Evolutionary conservation across 495 filamentous ascomycete species (phyloP), one percentile per base, ranked within the genome.

Genomic region (Trichoderma orchidacearum): DNA sequence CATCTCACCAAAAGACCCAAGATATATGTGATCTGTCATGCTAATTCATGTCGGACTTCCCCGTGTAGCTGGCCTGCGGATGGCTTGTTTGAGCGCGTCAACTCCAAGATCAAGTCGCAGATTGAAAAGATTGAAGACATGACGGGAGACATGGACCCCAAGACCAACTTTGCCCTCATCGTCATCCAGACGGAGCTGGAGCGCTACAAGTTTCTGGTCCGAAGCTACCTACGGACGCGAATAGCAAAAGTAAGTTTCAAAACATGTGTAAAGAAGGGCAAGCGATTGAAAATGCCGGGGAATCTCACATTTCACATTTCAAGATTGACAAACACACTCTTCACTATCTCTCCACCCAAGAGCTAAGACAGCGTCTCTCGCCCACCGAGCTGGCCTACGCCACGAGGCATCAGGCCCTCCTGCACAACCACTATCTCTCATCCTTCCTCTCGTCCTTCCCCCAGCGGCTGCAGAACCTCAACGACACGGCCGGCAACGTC

Each of bases 181-280:
- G 85, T 98, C 59, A 83, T 96, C 56, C 93, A 98, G 75, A 97
- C 94, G 27, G 93, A 98, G 75, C 82, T 97, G 52, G 87, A 95
- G 68, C 76, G 93, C 35, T 92, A 85, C 68, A 95, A 95, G 74
- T 97, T 86, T 65, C 75, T 97, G 32, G 76, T 96, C 32, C 82
- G 93, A 57, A 85, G 83, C n/a, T 85, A 89, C 58, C 75, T 97
- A 38, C 80, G 93, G 51, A 80, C 85, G n/a, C 77, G 93, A 29
- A 83, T 98, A 36, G 78, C 89, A 18, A 98, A 98, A 73, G 84
- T 72, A 65, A 55, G 54, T 27, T 12, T 21, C 25, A 53, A 53
- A 62, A 54, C 57, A 21, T 34, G 21, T 58, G n/a, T n/a, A n/a
- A n/a, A n/a, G n/a, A n/a, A n/a, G n/a, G n/a, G 11, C 45, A 30